These are phyloP conservation scores for Nitzschia palea DNA, from an alignment of 108 stramenopile genomes.

Conservation along the genomic window DNA sequence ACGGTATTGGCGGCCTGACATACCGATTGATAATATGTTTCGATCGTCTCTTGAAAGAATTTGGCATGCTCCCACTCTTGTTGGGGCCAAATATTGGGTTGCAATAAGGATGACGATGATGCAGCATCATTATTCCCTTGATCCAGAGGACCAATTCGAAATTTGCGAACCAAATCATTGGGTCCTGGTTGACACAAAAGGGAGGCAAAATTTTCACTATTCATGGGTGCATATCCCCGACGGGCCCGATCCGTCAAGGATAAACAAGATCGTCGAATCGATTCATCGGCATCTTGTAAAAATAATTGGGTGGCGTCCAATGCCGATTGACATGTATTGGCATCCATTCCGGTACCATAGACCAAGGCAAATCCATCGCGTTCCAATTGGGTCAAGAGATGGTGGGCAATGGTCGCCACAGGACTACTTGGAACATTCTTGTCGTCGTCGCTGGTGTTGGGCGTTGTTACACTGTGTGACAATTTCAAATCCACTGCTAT, in stretches of 20 bases:
- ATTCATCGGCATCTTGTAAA: constrained; percentile 64
- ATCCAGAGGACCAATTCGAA: constrained; percentile 55
- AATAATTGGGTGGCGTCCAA: constrained; percentile 45
- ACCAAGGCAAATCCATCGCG: constrained; percentile 63
- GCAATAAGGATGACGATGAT: constrained; percentile 33
- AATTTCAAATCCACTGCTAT: constrained; percentile 43
- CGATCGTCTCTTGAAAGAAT: constrained; percentile 43
- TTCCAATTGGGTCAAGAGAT: constrained; percentile 36
- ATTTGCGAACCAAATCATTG: constrained; percentile 78
- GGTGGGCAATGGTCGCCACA: not conserved
- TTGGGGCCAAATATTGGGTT: constrained; percentile 68
- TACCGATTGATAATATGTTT: constrained; percentile 51
- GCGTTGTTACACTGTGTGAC: no score
- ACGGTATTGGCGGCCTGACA: constrained; percentile 48
- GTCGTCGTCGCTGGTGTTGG: constrained; percentile 30
- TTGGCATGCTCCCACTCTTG: constrained; percentile 40
- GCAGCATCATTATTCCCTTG: not conserved
- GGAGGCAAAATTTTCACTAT: constrained; percentile 73
- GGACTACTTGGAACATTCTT: not conserved
- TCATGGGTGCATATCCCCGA: constrained; percentile 69
- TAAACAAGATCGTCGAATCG: constrained; percentile 63
- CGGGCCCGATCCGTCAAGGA: constrained; percentile 64
- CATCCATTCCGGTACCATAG: constrained; percentile 41
- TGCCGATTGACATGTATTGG: constrained; percentile 49
- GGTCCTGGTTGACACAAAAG: constrained; percentile 60